Base-by-base conservation (phyloP, 2,329 filamentous ascomycete species). In the Xylariaceae sp. region DNA sequence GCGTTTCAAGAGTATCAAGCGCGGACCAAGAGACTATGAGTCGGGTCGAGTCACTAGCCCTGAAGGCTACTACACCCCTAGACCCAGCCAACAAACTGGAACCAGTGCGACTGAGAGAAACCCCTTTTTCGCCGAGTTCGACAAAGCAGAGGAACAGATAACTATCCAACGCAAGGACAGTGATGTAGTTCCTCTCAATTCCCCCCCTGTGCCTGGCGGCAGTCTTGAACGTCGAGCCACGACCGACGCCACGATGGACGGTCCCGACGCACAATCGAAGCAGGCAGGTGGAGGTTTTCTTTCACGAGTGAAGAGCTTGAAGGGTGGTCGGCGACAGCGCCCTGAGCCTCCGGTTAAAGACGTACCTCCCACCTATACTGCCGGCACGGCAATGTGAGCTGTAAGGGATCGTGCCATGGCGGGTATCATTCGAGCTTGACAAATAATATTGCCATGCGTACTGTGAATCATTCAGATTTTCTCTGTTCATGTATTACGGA, bases 111-210 rank as follows among this genome's bases (percentile, higher is more conserved):
- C 77, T 58, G 82, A 85, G 54, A 76, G 77, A 54, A 95, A 93
- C 70, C 91, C 91, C 0, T 96, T 95, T 76, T 92, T 92, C 70
- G 81, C 84, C 45, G 91, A 97, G 59, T 96, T 89, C 42, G 84
- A 72, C 58, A 81, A 78, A 63, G 75, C 78, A 32, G 83, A 85
- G 40, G 75, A 78, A 30, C 71, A 64, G n/a, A 76, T 83, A 45
- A 76, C 70, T 16, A 75, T 81, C 32, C 75, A 72, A 36, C 67
- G 72, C 33, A 72, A 70, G 4, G 70, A 72, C 11, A 70, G 58
- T 32, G 62, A 64, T 43, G 53, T 62, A 62, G 73, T 71, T 26
- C 69, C 72, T 13, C 65, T 61, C 61, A 87, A 83, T 63, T 86
- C 87, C 2, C 82, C 80, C 6, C 45, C 56, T 8, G 41, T 48